Conservation (phyloP, 371 early-diverging fungal genomes). For the Mucor irregularis region DNA sequence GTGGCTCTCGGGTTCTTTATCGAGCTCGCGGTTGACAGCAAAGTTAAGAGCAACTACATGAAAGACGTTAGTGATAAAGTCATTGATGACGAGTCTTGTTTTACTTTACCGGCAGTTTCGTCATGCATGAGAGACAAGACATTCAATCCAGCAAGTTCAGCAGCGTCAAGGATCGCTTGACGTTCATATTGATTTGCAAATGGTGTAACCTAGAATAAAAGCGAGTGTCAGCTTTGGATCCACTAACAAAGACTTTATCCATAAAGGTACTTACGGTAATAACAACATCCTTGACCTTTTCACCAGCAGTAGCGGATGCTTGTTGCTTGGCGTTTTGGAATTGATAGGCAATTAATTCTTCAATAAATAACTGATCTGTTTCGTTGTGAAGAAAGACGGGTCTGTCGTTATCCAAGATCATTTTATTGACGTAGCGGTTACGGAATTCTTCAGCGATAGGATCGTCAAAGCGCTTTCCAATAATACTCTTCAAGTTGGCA, state of each 20-base stretch:
- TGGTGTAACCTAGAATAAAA: constrained; percentile 73
- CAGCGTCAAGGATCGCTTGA: constrained; percentile 92
- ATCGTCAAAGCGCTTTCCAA: constrained; percentile 79
- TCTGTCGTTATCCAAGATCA: constrained; percentile 68
- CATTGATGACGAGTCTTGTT: background rate
- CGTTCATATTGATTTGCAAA: constrained; percentile 90
- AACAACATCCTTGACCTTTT: constrained; percentile 82
- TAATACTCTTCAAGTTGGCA: constrained; percentile 77
- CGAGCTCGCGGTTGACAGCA: constrained; percentile 77
- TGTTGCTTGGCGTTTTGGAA: constrained; percentile 84
- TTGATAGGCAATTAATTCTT: constrained; percentile 94
- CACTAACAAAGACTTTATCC: background rate
- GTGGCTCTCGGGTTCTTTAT: constrained; percentile 74
- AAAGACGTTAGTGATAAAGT: background rate
- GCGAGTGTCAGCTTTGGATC: background rate
- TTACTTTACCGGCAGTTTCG: constrained; percentile 78
- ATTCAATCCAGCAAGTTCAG: constrained; percentile 86
- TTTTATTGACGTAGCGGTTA: constrained; percentile 67
- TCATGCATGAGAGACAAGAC: constrained; percentile 88
- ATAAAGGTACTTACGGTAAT: constrained; percentile 70
- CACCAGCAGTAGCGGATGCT: constrained; percentile 78
- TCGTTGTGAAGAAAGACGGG: constrained; percentile 65
- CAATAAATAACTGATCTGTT: constrained; percentile 61
- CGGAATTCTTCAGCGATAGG: constrained; percentile 69
- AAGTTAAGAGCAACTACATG: constrained; percentile 87